Evolutionary conservation across 495 filamentous ascomycete genomes (phyloP), one percentile per base, ranked within the genome.

Genomic region (Xylaria palmicola): DNA sequence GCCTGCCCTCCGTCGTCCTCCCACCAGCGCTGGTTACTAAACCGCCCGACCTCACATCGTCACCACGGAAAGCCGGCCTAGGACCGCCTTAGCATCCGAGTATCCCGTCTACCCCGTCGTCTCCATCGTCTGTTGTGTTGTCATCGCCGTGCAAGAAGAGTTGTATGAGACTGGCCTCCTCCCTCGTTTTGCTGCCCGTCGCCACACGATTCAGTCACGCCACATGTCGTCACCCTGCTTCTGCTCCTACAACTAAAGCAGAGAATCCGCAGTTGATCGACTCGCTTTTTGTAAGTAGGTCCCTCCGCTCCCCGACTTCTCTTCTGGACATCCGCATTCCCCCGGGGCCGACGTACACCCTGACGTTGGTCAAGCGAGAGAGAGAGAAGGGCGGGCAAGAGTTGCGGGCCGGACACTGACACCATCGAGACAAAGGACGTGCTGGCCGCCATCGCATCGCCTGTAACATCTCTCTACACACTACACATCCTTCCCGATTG

Each of bases 11-110:
- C n/a, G n/a, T n/a, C 4, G 1, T 27, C 41, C 57, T 54, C 49
- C 37, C 59, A 32, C 41, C 59, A 47, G 59, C 22, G 58, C 37
- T 29, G 40, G 59, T 22, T 53, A 48, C 49, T 29, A 48, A 48
- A 47, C 59, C 49, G 40, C 50, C 30, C 40, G 30, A 26, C 45
- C 49, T 39, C 45, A 52, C 58, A 27, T 53, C 49, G 30, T 39
- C 59, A 45, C 59, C 41, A 32, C 40, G 17, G 58, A 43, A 44
- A 26, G n/a, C 37, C 53, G 58, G 58, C 30, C 40, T 37, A 47
- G 44, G 55, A 48, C 39, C 39, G 41, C 37, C 36, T 27, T 19
- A 56, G 53, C 53, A 56, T 44, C 37, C 53, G 39, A 32, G 20
- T 39, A 58, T 39, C n/a, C 55, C 55, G 32, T 39, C n/a, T n/a